A percentile compares a stretch with the other conserved stretches of the same genome.
Conservation (phyloP, 768 basidiomycete species). For the Boletellus emodensis region DNA sequence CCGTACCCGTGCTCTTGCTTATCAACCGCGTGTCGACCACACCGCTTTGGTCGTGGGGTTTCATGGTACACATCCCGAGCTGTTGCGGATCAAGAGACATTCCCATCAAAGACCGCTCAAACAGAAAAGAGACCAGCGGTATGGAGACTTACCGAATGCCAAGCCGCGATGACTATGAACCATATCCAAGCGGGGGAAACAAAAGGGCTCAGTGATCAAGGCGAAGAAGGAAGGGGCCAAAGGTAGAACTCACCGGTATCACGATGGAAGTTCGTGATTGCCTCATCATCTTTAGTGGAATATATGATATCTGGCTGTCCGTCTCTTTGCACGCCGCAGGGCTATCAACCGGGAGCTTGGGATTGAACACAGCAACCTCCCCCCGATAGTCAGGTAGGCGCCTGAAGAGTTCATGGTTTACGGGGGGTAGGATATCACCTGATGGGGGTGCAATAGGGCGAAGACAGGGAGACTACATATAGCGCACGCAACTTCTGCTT, state of each 20-base stretch:
- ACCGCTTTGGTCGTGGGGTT: conserved; percentile 33
- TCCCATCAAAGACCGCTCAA: too few relatives aligned
- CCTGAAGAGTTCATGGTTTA: conserved; percentile 48
- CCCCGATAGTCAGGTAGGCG: conserved; percentile 39
- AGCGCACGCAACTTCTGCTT: too few relatives aligned
- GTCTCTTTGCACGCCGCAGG: conserved; percentile 21
- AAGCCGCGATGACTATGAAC: background rate
- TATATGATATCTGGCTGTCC: conserved; percentile 28
- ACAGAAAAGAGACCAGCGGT: too few relatives aligned
- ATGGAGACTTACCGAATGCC: background rate
- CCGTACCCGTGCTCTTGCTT: too few relatives aligned
- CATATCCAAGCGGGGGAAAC: background rate
- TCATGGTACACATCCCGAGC: too few relatives aligned
- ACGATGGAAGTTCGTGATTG: conserved; percentile 26
- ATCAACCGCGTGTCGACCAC: conserved; percentile 60
- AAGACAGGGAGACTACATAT: too few relatives aligned
- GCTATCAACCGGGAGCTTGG: conserved; percentile 26
- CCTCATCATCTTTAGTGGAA: conserved; percentile 31
- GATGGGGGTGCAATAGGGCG: too few relatives aligned
- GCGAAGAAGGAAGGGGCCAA: background rate
- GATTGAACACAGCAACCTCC: conserved; percentile 9
- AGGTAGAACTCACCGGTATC: background rate
- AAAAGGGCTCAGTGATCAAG: too few relatives aligned
- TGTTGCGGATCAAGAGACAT: too few relatives aligned
- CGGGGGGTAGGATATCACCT: too few relatives aligned